Evolutionary conservation across 768 basidiomycete genomes (phyloP).

Genomic region (Rhodosporidiobolus sp.): DNA sequence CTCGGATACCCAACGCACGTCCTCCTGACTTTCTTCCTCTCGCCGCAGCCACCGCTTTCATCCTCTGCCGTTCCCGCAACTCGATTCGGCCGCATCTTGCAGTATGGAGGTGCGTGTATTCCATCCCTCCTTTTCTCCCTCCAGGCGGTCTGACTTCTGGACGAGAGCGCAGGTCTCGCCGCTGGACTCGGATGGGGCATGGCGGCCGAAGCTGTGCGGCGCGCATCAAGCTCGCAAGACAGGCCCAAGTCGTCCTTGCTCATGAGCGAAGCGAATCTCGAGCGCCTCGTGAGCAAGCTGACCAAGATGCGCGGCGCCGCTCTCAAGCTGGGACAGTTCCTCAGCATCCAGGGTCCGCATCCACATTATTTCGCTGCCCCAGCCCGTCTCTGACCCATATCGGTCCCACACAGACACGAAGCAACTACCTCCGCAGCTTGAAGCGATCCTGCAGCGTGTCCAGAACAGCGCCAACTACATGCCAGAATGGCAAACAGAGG

Average conservation of each 20-base stretch:
- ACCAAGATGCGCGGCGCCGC: conserved; percentile 95
- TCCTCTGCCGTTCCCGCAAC: conserved; percentile 88
- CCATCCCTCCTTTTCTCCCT: background rate
- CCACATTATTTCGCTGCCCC: background rate
- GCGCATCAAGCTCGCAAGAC: conserved; percentile 53
- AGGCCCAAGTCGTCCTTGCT: conserved; percentile 59
- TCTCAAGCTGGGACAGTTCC: conserved; percentile 91
- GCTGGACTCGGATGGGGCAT: conserved; percentile 85
- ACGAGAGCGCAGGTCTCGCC: conserved; percentile 65
- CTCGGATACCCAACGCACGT: no score
- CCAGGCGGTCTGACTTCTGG: background rate
- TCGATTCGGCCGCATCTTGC: conserved; percentile 79
- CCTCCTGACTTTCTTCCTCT: background rate
- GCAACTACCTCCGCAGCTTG: conserved; percentile 77
- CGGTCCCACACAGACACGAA: conserved; percentile 71
- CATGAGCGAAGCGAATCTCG: conserved; percentile 87
- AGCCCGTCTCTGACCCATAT: conserved; percentile 1
- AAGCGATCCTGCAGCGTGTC: conserved; percentile 80
- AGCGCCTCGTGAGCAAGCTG: conserved; percentile 84
- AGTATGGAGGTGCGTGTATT: conserved; percentile 75
- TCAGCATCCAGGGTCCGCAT: conserved; percentile 82
- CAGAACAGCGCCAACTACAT: conserved; percentile 97
- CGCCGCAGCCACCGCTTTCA: background rate
- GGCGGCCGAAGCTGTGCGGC: conserved; percentile 76
- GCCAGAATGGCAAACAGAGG: conserved; percentile 99